Percentiles rank a stretch among this genome's conserved stretches.
Evolutionary conservation across 148 eudicot genomes (phyloP).

Genomic region (Linanthus parryae): DNA sequence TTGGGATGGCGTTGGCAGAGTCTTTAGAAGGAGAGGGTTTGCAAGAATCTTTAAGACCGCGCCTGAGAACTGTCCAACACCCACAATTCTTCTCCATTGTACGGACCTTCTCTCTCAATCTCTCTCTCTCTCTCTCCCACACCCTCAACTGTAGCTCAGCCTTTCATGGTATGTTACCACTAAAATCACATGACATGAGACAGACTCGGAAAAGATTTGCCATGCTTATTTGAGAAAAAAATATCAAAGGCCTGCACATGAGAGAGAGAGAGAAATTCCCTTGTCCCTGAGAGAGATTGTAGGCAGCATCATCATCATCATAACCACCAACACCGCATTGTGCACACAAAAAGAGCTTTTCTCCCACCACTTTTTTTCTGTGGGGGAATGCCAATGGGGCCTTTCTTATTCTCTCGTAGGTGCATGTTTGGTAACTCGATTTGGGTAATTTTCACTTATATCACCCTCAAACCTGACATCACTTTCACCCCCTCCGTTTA

Average conservation of each 20-base stretch:
- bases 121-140: not conserved
- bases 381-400: conserved; percentile 13
- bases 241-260: not conserved
- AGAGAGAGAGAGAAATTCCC: conserved; percentile 11
- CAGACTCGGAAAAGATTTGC: conserved; percentile 17
- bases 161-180: conserved; percentile 14
- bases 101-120: too few species aligned
- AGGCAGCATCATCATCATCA: conserved; percentile 48
- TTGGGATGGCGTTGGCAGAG: conserved; percentile 51
- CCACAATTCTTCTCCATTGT: conserved; percentile 74
- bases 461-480: too few species aligned
- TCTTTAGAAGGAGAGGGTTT: conserved; percentile 47
- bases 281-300: conserved; percentile 41
- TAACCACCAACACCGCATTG: too few species aligned
- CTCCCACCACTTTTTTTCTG: conserved; percentile 25
- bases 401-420: conserved; percentile 6
- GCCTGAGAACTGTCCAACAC: conserved; percentile 67
- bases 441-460: too few species aligned
- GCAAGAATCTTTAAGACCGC: conserved; percentile 39
- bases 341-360: conserved; percentile 50
- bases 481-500: too few species aligned
- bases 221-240: conserved; percentile 5
- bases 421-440: too few species aligned
- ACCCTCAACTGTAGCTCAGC: not conserved
- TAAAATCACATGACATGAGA: conserved; percentile 15